These are phyloP conservation scores for Paradendryphiella salina DNA, from an alignment of 2,329 filamentous ascomycete species.

Conservation along the genomic window DNA sequence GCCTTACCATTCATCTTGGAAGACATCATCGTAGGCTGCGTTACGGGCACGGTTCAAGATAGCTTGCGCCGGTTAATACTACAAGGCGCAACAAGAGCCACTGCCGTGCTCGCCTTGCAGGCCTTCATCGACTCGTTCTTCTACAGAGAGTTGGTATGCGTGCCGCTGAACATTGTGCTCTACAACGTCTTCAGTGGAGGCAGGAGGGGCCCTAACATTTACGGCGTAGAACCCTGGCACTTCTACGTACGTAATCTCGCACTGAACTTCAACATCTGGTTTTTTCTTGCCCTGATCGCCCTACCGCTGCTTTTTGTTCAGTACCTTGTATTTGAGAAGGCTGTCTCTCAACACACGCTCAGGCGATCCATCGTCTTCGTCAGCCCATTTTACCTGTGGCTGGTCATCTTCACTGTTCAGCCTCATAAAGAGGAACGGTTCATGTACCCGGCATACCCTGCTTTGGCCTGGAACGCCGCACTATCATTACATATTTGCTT, in stretches of 20 bases:
- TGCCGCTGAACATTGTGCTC: constrained; percentile 89
- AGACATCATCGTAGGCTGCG: constrained; percentile 63
- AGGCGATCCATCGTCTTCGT: constrained; percentile 78
- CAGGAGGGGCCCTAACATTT: constrained; percentile 82
- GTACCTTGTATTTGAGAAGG: constrained; percentile 64
- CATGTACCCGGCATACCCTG: constrained; percentile 96
- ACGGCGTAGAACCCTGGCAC: constrained; percentile 94
- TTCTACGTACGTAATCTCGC: constrained; percentile 92
- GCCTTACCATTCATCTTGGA: constrained; percentile 79
- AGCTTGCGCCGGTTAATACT: constrained; percentile 63
- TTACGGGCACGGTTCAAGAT: constrained; percentile 62
- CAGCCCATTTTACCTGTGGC: constrained; percentile 90
- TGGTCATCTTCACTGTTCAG: constrained; percentile 85
- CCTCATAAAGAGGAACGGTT: constrained; percentile 98
- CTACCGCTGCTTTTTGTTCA: constrained; percentile 77
- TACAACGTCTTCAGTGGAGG: constrained; percentile 90
- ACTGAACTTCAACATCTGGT: constrained; percentile 96
- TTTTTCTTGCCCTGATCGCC: constrained; percentile 73
- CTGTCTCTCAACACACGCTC: constrained; percentile 67
- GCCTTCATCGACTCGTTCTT: constrained; percentile 77
- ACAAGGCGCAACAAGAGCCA: constrained; percentile 67
- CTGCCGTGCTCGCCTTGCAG: constrained; percentile 70
- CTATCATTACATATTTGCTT: constrained; percentile 81
- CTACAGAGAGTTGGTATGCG: constrained; percentile 75
- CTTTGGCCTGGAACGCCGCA: constrained; percentile 84